phyloP scores from a whole-genome alignment of 345 rosid species.

The Salix caprea region DNA sequence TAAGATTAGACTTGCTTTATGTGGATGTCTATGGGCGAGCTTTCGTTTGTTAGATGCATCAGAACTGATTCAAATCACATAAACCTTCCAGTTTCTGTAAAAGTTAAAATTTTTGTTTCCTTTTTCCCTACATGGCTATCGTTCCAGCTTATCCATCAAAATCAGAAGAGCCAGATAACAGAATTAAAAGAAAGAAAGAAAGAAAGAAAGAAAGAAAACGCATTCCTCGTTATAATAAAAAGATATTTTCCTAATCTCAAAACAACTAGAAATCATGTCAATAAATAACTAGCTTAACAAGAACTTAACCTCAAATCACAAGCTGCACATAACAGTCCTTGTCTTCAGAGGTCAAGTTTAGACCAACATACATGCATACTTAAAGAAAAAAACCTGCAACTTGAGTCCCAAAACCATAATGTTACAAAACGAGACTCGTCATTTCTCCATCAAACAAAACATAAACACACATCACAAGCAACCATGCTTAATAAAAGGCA shows the following conservation, averaged over 20 bases:
- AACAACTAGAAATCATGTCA: not conserved
- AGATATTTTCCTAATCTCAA: not conserved
- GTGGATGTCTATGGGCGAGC: not conserved
- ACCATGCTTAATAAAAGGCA: not conserved
- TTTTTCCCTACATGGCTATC: too few species aligned
- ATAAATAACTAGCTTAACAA: not conserved
- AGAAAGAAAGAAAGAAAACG: not conserved
- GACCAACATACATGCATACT: not conserved
- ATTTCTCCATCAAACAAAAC: not conserved
- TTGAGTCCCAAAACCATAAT: not conserved
- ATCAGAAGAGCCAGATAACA: not conserved
- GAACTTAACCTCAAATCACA: not conserved
- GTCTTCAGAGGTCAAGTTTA: not conserved
- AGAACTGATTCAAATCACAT: not conserved
- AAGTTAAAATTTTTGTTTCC: too few species aligned
- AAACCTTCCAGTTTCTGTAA: not conserved
- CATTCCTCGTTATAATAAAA: not conserved
- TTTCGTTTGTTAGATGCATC: not conserved
- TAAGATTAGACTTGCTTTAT: not conserved
- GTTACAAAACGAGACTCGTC: not conserved
- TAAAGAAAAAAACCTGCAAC: not conserved
- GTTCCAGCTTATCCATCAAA: not conserved
- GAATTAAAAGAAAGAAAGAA: not conserved
- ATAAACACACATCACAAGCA: not conserved
- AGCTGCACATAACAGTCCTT: not conserved